Evolutionary conservation across 106 monocot genomes (phyloP).

Genomic region (Triglochin maritima): DNA sequence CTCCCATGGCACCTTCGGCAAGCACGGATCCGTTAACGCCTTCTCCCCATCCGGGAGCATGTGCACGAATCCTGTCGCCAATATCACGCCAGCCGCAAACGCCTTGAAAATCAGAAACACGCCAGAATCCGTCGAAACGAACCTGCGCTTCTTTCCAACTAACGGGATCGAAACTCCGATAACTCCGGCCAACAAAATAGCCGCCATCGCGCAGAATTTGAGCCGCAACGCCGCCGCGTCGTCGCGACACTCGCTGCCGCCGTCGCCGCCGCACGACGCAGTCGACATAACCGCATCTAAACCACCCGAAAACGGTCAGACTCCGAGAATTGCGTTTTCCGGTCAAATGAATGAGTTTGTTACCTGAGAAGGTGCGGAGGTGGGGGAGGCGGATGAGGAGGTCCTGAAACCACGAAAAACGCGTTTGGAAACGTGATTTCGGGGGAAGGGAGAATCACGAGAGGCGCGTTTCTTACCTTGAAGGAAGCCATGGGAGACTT

Average conservation of each 20-base stretch:
- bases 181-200: constrained; percentile 54
- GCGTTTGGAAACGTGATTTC: no score
- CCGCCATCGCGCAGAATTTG: constrained; percentile 44
- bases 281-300: neutral
- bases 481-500: no score
- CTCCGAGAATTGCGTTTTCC: no score
- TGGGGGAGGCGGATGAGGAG: no score
- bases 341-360: no score
- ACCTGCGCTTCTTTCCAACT: constrained; percentile 25
- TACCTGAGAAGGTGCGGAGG: no score
- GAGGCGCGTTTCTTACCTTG: no score
- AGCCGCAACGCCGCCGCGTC: constrained; percentile 39
- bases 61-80: constrained; percentile 91
- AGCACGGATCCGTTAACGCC: constrained; percentile 50
- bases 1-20: constrained; percentile 47
- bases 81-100: constrained; percentile 81
- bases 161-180: constrained; percentile 55
- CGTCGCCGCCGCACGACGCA: constrained; percentile 7
- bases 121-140: constrained; percentile 35
- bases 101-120: constrained; percentile 55
- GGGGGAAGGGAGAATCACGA: no score
- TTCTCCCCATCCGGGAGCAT: constrained; percentile 66
- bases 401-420: no score
- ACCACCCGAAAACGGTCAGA: no score
- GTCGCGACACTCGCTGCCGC: neutral